Evolutionary conservation across 225 moss, liverwort and hornwort genomes (phyloP).

Genomic region (Physcomitrellopsis africana): DNA sequence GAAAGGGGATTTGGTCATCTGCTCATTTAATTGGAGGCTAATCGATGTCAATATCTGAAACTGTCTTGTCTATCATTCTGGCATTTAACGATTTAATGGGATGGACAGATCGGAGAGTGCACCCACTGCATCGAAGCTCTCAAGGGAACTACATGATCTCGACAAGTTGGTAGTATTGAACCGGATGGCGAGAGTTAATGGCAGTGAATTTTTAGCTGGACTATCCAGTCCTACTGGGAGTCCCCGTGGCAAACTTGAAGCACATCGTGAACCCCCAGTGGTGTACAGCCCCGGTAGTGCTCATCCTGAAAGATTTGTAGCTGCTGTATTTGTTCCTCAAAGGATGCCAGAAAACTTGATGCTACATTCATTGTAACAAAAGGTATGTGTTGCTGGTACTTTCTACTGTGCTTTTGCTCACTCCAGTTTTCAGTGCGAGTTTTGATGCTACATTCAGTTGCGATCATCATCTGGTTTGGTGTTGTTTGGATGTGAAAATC

Average conservation of each 20-base stretch:
- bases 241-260: constrained; percentile 33
- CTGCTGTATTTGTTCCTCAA: constrained; percentile 50
- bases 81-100: constrained; percentile 16
- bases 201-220: constrained; percentile 38
- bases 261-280: constrained; percentile 8
- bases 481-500: not conserved
- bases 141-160: constrained; percentile 63
- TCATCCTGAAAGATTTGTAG: constrained; percentile 60
- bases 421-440: not conserved
- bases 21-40: not conserved
- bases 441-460: not conserved
- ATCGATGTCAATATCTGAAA: not conserved
- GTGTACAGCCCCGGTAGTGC: constrained; percentile 36
- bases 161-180: constrained; percentile 60
- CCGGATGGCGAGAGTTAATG: constrained; percentile 56
- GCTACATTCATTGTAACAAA: constrained; percentile 43
- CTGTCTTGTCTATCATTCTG: not conserved
- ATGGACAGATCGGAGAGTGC: constrained; percentile 57
- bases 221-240: constrained; percentile 34
- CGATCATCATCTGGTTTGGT: not conserved
- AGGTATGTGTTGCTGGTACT: constrained; percentile 10
- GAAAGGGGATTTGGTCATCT: not conserved
- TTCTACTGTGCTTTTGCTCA: not conserved
- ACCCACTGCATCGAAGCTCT: constrained; percentile 61
- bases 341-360: constrained; percentile 62